These are phyloP conservation scores for Anisodus tanguticus DNA, from an alignment of 257 asterid genomes.

Conservation along the genomic window DNA sequence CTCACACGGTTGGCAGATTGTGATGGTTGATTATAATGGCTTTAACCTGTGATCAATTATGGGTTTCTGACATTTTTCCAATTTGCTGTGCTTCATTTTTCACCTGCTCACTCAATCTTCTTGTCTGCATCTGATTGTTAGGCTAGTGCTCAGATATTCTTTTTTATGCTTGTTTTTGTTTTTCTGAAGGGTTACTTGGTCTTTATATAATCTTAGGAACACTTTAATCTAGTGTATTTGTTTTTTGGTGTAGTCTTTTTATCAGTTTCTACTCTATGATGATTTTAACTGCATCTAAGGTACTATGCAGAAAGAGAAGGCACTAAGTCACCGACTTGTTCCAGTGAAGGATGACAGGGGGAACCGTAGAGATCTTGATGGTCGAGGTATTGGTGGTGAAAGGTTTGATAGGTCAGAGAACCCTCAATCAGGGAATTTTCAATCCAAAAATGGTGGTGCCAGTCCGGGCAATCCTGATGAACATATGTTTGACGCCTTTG, in stretches of 20 bases:
- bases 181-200: background rate
- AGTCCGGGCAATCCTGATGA: slow-evolving; percentile 70
- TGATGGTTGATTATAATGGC: background rate
- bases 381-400: slow-evolving; percentile 63
- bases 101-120: background rate
- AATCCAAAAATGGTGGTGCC: slow-evolving; percentile 53
- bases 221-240: background rate
- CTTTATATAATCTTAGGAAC: too few species aligned
- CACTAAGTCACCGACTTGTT: slow-evolving; percentile 67
- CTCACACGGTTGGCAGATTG: background rate
- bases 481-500: slow-evolving; percentile 72
- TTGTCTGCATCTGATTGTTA: background rate
- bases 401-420: slow-evolving; percentile 72
- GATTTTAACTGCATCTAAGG: background rate
- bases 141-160: background rate
- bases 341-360: slow-evolving; percentile 73
- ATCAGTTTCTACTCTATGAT: background rate
- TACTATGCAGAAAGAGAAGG: slow-evolving; percentile 74
- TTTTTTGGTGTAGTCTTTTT: background rate
- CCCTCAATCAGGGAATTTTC: slow-evolving; percentile 62
- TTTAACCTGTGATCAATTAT: background rate
- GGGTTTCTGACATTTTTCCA: background rate
- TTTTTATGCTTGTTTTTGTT: background rate
- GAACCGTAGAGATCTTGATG: slow-evolving; percentile 66
- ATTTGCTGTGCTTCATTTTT: background rate